A percentile compares a stretch with the other conserved stretches of the same genome.
Conservation (phyloP, 305 asterid species). For the Solanum aculeatissimum region DNA sequence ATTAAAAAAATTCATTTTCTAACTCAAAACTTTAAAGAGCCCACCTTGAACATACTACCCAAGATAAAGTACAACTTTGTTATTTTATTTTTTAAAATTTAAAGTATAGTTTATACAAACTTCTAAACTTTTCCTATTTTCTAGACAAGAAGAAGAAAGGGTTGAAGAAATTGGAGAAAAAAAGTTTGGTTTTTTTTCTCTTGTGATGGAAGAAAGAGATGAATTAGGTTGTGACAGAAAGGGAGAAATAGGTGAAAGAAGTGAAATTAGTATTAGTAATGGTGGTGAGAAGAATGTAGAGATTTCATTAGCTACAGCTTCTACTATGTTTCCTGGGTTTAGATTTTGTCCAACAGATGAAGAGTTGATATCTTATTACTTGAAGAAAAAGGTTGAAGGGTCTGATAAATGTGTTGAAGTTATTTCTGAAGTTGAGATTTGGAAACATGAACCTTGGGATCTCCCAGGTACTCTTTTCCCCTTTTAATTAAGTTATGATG, state of each 20-base stretch:
- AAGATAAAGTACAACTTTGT: neutral
- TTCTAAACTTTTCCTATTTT: neutral
- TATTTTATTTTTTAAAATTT: neutral
- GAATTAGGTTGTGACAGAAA: neutral
- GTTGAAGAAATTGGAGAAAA: neutral
- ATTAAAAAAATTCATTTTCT: too few relatives aligned
- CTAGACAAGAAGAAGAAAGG: neutral
- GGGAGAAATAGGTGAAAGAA: neutral
- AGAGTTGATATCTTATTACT: conserved; percentile 60
- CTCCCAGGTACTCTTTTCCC: neutral
- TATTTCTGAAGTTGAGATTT: conserved; percentile 42
- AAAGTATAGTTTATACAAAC: neutral
- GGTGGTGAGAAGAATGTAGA: conserved; percentile 18
- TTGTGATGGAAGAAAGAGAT: conserved; percentile 1
- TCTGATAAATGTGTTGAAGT: conserved; percentile 42
- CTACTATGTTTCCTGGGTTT: conserved; percentile 71
- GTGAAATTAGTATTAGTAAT: neutral
- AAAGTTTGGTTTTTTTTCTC: too few relatives aligned
- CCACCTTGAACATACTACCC: neutral
- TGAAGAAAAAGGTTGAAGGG: conserved; percentile 56
- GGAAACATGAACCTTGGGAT: neutral
- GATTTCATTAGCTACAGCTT: conserved; percentile 53
- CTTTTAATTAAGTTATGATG: neutral
- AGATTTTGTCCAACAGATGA: conserved; percentile 82
- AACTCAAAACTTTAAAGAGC: neutral